phyloP scores from a whole-genome alignment of 148 eudicot species.

The Spergularia marina region DNA sequence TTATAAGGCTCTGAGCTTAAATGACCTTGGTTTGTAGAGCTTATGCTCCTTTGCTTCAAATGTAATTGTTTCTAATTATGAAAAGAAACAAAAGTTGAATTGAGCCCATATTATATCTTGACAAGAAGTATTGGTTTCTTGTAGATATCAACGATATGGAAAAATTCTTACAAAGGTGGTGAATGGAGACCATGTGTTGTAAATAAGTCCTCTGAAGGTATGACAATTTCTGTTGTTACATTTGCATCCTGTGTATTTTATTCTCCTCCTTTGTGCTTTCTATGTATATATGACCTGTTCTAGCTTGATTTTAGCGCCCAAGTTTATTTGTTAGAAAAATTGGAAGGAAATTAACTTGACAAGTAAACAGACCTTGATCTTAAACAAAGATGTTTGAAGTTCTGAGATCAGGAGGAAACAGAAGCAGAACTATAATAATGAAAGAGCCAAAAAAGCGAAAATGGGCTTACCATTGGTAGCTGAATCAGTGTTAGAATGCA shows the following conservation, averaged over 20 bases:
- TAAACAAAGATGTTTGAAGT: background rate
- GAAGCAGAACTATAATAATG: background rate
- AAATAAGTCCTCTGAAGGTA: constrained; percentile 77
- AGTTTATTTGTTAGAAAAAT: background rate
- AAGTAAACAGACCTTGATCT: background rate
- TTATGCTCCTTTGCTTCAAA: no score
- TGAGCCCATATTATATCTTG: constrained; percentile 17
- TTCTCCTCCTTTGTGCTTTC: background rate
- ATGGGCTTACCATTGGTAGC: no score
- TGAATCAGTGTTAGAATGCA: no score
- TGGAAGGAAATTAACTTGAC: background rate
- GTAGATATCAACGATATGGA: constrained; percentile 92
- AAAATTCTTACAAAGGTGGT: constrained; percentile 77
- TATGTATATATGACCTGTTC: background rate
- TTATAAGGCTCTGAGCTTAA: no score
- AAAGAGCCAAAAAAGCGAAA: no score
- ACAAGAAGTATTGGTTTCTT: constrained; percentile 18
- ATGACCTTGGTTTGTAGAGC: no score
- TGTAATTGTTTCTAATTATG: no score
- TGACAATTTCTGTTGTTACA: constrained; percentile 9
- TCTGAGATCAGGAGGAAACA: background rate
- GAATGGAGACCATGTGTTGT: constrained; percentile 90
- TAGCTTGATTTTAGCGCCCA: background rate
- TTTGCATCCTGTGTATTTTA: constrained; percentile 13
- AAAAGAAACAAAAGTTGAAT: no score